Conservation (phyloP, 352 stramenopile genomes). For the Phytopythium ostracodes region DNA sequence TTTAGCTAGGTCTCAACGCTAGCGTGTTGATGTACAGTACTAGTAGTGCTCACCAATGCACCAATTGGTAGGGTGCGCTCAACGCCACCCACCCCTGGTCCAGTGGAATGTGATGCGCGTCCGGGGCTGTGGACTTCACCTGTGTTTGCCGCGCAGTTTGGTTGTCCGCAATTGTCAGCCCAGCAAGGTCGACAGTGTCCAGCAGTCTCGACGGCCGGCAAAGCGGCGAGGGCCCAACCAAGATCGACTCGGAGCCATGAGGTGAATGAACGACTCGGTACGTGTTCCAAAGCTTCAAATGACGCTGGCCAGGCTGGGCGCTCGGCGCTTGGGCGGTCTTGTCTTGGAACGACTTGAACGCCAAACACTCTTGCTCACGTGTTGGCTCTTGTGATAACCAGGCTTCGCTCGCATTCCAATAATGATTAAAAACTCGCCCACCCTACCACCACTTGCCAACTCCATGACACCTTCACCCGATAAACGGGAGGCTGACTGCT, state of each 20-base stretch:
- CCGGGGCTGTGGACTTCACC: too few species aligned
- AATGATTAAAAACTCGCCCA: not conserved
- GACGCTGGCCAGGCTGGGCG: not conserved
- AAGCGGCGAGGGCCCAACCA: not conserved
- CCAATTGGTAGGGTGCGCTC: too few species aligned
- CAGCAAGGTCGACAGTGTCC: not conserved
- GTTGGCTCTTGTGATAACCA: conserved; percentile 5
- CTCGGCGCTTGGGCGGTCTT: not conserved
- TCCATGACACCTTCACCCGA: not conserved
- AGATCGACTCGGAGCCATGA: not conserved
- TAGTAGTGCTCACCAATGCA: too few species aligned
- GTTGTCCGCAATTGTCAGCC: not conserved
- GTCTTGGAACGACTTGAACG: not conserved
- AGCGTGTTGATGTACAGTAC: not conserved
- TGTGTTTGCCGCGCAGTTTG: not conserved
- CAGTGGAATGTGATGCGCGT: too few species aligned
- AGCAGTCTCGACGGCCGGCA: not conserved
- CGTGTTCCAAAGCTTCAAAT: too few species aligned
- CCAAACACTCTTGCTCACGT: not conserved
- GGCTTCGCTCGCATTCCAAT: conserved; percentile 3
- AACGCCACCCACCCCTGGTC: too few species aligned
- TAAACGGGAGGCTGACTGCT: not conserved
- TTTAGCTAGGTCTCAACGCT: not conserved
- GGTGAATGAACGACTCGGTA: too few species aligned
- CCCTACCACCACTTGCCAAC: conserved; percentile 1